phyloP scores from a whole-genome alignment of 495 filamentous ascomycete species.

The Aspergillus baeticus region DNA sequence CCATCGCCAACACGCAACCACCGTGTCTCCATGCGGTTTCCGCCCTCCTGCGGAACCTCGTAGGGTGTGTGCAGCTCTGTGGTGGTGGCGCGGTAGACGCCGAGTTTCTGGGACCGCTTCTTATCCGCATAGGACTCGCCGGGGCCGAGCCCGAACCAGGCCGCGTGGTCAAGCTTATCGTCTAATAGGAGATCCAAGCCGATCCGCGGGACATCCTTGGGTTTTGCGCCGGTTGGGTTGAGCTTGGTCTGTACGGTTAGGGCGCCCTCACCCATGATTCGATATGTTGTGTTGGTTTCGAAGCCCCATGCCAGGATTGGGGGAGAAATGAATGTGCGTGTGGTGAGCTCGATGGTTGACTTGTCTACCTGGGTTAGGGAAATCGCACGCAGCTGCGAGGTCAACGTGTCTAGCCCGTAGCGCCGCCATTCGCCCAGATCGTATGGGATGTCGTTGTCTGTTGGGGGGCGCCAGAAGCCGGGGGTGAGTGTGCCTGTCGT shows the following conservation, averaged over 20 bases:
- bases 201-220: conserved; percentile 54
- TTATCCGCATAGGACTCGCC: conserved; percentile 64
- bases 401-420: conserved; percentile 19
- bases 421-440: conserved; percentile 37
- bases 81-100: conserved; percentile 43
- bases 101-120: conserved; percentile 52
- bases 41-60: conserved; percentile 63
- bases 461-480: conserved; percentile 50
- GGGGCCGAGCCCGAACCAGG: conserved; percentile 63
- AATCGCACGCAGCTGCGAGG: conserved; percentile 2
- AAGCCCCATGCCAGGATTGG: conserved; percentile 59
- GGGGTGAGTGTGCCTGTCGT: conserved; percentile 16
- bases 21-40: conserved; percentile 58
- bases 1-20: conserved; percentile 51
- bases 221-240: conserved; percentile 44
- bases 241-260: conserved; percentile 36
- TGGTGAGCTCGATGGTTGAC: conserved; percentile 11
- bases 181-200: conserved; percentile 52
- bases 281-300: conserved; percentile 46
- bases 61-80: conserved; percentile 54
- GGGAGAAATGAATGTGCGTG: conserved; percentile 52
- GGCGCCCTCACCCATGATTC: conserved; percentile 39
- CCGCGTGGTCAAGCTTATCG: conserved; percentile 34
- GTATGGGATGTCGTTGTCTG: conserved; percentile 61
- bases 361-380: not conserved